Evolutionary conservation across 169 alveolate genomes (phyloP), one percentile per base, ranked within the genome.

Genomic region (Cryptosporidium canis): DNA sequence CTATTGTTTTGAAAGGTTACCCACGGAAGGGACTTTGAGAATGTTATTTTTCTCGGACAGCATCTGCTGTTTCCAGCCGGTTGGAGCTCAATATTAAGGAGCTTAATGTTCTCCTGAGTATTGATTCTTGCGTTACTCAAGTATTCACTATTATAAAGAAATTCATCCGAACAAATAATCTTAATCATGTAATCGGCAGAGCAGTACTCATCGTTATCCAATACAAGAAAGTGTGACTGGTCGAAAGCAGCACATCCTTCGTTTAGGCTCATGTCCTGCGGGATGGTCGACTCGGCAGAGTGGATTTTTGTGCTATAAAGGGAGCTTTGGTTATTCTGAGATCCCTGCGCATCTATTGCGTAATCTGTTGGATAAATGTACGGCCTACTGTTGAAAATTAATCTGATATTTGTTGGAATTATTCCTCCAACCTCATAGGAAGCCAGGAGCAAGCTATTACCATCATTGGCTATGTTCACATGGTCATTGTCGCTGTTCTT

Each of bases 11-110:
- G 77, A 44, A 58, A 58, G 8, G 37, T 43, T 55, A 77, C 72
- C 72, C 70, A 77, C 41, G 87, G 87, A 39, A 43, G 70, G 21
- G 87, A 61, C 27, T 77, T 58, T 61, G 87, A 35, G 21, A 77
- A 63, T 39, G 44, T 61, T 24, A 58, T 9, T 61, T 33, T 77
- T 29, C 61, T 77, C 31, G 51, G 41, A 18, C 44, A 56, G 21
- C 64, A 43, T 35, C 51, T 77, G 44, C 24, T 58, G 27, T 56
- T 55, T 39, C 18, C 65, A 55, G 5, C 21, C 21, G 29, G 9
- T 14, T 35, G 41, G 27, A 12, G n/a, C 5, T 53, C 55, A 24
- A 58, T 63, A 12, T 33, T 58, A 43, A 58, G 58, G 1, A 39
- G 63, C 43, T 45, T 55, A 41, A 77, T 56, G 27, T 77, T 77